A percentile compares a stretch with the other conserved stretches of the same genome.
Evolutionary conservation across 257 asterid genomes (phyloP).

Genomic region (Solanum virginianum): DNA sequence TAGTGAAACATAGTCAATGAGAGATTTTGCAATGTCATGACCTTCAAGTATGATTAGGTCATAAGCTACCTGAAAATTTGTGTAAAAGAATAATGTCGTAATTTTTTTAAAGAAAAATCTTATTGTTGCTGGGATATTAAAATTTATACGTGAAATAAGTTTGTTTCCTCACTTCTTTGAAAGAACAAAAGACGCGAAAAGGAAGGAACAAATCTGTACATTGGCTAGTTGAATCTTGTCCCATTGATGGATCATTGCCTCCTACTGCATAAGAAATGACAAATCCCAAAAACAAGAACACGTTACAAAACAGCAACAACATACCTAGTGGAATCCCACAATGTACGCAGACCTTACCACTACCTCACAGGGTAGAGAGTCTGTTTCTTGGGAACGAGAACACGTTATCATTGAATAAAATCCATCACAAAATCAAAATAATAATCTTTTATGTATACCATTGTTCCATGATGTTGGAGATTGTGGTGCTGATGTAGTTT

Average conservation of each 20-base stretch:
- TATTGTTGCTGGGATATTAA: neutral
- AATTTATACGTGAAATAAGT: neutral
- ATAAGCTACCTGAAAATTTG: neutral
- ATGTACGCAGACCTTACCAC: no score
- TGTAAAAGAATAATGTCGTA: neutral
- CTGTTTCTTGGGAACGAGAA: no score
- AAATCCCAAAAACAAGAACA: neutral
- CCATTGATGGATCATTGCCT: neutral
- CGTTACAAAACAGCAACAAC: neutral
- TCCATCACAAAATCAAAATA: neutral
- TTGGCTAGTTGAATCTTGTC: neutral
- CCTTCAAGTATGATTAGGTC: conserved; percentile 1
- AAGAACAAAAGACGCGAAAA: neutral
- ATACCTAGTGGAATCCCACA: no score
- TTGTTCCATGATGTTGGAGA: neutral
- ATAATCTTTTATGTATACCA: neutral
- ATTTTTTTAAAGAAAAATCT: neutral
- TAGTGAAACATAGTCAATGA: neutral
- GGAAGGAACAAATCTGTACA: conserved; percentile 5
- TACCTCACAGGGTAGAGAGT: no score
- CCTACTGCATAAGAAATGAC: neutral
- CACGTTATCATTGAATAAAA: neutral
- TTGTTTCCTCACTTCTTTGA: neutral
- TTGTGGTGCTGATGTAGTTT: neutral
- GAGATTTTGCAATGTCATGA: conserved; percentile 5